These are phyloP conservation scores for Fusarium concolor DNA, from an alignment of 2,329 filamentous ascomycete species.

Conservation along the genomic window DNA sequence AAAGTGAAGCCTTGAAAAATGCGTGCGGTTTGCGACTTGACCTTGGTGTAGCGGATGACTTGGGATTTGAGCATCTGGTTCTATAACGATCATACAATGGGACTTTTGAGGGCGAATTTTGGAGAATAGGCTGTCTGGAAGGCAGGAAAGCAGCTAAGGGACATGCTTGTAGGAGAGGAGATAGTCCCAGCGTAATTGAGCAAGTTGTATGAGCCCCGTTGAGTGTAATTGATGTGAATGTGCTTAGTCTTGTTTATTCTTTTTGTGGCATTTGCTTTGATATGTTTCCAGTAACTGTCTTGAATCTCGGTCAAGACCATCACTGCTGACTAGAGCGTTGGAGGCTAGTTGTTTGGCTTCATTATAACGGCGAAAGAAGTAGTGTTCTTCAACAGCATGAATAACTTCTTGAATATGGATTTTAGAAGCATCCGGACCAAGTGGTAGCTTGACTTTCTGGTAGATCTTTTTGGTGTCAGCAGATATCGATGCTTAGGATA, in stretches of 20 bases:
- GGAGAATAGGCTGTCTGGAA: not conserved
- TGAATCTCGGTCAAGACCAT: slow-evolving; percentile 59
- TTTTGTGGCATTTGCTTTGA: slow-evolving; percentile 55
- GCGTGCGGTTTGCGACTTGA: not conserved
- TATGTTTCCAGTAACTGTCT: slow-evolving; percentile 56
- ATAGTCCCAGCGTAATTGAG: slow-evolving; percentile 12
- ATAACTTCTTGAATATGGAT: slow-evolving; percentile 62
- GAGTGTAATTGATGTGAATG: not conserved
- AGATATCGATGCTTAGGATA: not conserved
- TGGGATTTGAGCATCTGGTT: not conserved
- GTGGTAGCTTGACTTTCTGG: slow-evolving; percentile 56
- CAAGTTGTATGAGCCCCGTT: slow-evolving; percentile 1
- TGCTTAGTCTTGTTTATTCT: slow-evolving; percentile 24
- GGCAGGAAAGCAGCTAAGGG: not conserved
- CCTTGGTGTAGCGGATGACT: not conserved
- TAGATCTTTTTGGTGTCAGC: slow-evolving; percentile 54
- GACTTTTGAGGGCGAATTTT: not conserved
- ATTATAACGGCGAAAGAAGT: slow-evolving; percentile 62
- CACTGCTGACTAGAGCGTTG: slow-evolving; percentile 49
- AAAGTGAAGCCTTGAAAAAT: not conserved
- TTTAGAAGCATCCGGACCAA: slow-evolving; percentile 55
- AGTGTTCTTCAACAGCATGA: slow-evolving; percentile 69
- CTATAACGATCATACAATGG: not conserved
- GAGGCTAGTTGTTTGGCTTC: slow-evolving; percentile 58
- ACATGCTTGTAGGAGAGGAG: slow-evolving; percentile 21